Conservation (phyloP, 2,329 filamentous ascomycete genomes). For the Sodiomyces alkalinus region DNA sequence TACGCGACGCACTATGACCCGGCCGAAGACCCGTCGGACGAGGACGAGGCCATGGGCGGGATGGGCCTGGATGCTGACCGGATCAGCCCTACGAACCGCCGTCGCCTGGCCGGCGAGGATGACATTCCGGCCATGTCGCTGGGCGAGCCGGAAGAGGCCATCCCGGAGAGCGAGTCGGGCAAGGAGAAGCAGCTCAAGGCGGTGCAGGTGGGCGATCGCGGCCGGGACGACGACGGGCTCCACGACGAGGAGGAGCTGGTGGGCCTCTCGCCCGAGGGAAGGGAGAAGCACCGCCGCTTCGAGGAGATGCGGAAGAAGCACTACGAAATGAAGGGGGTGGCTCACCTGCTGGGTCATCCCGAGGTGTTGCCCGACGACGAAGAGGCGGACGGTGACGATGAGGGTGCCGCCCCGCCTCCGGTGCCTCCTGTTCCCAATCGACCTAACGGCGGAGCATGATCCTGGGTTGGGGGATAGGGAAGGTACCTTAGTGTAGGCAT, state of each 20-base stretch:
- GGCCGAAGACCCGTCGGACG: constrained; percentile 70
- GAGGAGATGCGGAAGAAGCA: constrained; percentile 88
- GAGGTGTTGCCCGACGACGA: constrained; percentile 49
- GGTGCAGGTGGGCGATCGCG: constrained; percentile 63
- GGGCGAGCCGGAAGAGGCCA: constrained; percentile 73
- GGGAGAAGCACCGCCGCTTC: constrained; percentile 83
- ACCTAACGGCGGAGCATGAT: constrained; percentile 7
- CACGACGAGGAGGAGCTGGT: constrained; percentile 40
- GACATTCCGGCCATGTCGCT: constrained; percentile 88
- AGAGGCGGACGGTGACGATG: too few relatives aligned
- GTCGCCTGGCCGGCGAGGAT: constrained; percentile 25
- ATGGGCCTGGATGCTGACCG: constrained; percentile 42
- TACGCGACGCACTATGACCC: constrained; percentile 90
- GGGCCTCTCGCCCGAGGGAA: constrained; percentile 53
- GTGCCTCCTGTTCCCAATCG: too few relatives aligned
- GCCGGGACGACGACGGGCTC: constrained; percentile 31
- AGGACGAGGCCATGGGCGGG: constrained; percentile 50
- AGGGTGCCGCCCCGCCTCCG: too few relatives aligned
- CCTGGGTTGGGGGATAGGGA: too few relatives aligned
- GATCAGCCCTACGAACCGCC: constrained; percentile 7
- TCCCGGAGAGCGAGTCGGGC: constrained; percentile 31
- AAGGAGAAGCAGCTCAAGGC: constrained; percentile 10
- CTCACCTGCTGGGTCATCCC: constrained; percentile 66
- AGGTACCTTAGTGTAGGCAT: too few relatives aligned
- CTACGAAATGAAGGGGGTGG: constrained; percentile 97